Percentiles rank a stretch among this genome's conserved stretches.
These are phyloP conservation scores for Brassica balearica DNA, from an alignment of 441 rosid species.

Conservation along the genomic window DNA sequence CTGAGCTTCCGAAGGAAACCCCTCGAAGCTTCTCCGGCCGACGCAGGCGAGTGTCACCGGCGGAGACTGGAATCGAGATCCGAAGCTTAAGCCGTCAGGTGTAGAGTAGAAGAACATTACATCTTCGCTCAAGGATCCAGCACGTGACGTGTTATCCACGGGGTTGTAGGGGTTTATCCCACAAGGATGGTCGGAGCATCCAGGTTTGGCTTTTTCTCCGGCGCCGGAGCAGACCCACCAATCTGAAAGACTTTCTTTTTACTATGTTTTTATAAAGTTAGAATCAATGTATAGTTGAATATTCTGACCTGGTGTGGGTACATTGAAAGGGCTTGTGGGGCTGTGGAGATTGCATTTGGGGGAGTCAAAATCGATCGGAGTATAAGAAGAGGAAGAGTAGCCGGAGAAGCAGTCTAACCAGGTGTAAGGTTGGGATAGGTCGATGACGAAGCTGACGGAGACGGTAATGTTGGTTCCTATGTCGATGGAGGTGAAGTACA, in stretches of 20 bases:
- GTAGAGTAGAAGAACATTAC: background rate
- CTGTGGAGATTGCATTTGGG: background rate
- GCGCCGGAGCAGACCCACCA: background rate
- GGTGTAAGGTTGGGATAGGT: constrained; percentile 7
- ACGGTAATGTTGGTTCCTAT: constrained; percentile 11
- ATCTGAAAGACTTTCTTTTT: background rate
- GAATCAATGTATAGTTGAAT: background rate
- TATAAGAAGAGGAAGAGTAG: constrained; percentile 14
- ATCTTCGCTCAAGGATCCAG: background rate
- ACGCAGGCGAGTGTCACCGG: constrained; percentile 1
- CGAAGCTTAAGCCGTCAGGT: constrained; percentile 10
- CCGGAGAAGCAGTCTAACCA: constrained; percentile 13
- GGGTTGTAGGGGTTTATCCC: background rate
- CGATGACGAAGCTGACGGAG: constrained; percentile 14
- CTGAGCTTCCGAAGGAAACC: constrained; percentile 2
- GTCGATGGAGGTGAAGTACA: constrained; percentile 10
- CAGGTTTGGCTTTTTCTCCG: background rate
- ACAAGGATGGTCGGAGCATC: background rate
- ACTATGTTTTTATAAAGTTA: background rate
- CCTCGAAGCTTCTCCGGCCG: constrained; percentile 2
- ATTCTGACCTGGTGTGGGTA: background rate
- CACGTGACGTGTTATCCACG: constrained; percentile 11
- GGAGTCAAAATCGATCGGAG: background rate
- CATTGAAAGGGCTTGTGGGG: background rate
- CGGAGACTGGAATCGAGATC: background rate